Base-by-base conservation (phyloP, 2,329 filamentous ascomycete species). In the Aspergillus pseudonomiae region DNA sequence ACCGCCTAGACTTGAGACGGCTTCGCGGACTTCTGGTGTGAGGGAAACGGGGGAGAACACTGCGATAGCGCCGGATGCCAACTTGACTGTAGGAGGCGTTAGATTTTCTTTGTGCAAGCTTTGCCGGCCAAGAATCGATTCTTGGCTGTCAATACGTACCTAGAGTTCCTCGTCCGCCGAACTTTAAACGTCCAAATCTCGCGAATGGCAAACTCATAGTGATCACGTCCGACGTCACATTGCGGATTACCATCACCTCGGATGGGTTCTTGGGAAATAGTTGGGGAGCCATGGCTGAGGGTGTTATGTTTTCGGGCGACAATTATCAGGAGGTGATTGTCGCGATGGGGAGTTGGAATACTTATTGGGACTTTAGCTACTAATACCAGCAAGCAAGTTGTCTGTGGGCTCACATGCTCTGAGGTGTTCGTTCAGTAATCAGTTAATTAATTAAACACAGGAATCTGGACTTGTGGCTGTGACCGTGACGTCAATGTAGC, bases 31-130 rank as follows among this genome's bases (percentile, higher is more conserved):
- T 63, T 90, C 88, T 3, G 89, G 85, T 3, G 94, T 98, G 61
- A 97, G 85, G 16, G 90, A 91, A 24, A 95, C 91, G 21, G 95
- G 95, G 0, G 93, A 97, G 85, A 97, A 97, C 76, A 97, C 89
- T 68, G 93, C 92, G 46, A 98, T 87, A 53, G 86, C 82, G 62
- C 93, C 93, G 11, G 89, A 89, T 63, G 88, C 85, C 70, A 99
- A 87, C 70, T 89, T 91, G 64, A 96, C 93, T 93, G 68, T 59
- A 11, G n/a, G 48, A 4, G 21, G 57, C 58, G 57, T 43, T 52
- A 61, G 26, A 32, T 11, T 30, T 56, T 26, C 3, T 4, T 56
- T 57, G 41, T 3, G 28, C 1, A 12, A 43, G 43, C 28, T 36
- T n/a, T 30, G 30, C 41, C n/a, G 34, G n/a, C 30, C 10, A 3